A percentile compares a stretch with the other conserved stretches of the same genome.
Conservation (phyloP, 2,329 filamentous ascomycete species). For the Gnomoniopsis smithogilvyi region DNA sequence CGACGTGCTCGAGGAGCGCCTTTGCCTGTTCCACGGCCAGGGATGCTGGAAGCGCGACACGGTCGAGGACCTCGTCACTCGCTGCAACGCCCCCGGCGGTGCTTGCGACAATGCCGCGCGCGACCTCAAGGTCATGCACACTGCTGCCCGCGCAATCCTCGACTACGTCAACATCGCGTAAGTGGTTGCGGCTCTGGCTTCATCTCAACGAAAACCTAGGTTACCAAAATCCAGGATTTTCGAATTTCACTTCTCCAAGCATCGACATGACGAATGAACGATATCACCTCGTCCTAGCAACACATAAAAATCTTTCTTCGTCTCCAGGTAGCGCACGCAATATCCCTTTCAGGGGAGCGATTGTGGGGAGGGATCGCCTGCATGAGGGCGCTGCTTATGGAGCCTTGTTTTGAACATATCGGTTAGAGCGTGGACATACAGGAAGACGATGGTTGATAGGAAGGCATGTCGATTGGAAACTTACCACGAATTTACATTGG, state of each 20-base stretch:
- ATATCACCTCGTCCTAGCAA: slow-evolving; percentile 1
- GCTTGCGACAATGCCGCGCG: slow-evolving; percentile 31
- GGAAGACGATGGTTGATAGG: not conserved
- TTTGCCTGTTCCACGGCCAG: slow-evolving; percentile 28
- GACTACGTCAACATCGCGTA: slow-evolving; percentile 17
- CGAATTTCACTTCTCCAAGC: slow-evolving; percentile 3
- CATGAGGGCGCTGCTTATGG: slow-evolving; percentile 5
- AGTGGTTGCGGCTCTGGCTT: not conserved
- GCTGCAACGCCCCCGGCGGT: slow-evolving; percentile 29
- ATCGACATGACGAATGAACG: slow-evolving; percentile 3
- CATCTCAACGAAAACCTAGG: not conserved
- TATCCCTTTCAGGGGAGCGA: not conserved
- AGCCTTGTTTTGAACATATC: slow-evolving; percentile 1
- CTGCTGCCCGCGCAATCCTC: slow-evolving; percentile 29
- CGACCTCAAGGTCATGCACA: slow-evolving; percentile 22
- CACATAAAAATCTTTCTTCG: slow-evolving; percentile 1
- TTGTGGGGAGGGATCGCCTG: not conserved
- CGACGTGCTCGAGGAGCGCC: slow-evolving; percentile 20
- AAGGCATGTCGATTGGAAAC: slow-evolving; percentile 3
- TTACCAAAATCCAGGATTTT: not conserved
- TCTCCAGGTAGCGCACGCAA: slow-evolving; percentile 4
- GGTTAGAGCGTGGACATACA: slow-evolving; percentile 10
- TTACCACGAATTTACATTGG: slow-evolving; percentile 2
- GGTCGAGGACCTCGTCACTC: slow-evolving; percentile 21
- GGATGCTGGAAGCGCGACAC: slow-evolving; percentile 32